Evolutionary conservation across 768 basidiomycete genomes (phyloP).

Genomic region (Trametes coccinea): DNA sequence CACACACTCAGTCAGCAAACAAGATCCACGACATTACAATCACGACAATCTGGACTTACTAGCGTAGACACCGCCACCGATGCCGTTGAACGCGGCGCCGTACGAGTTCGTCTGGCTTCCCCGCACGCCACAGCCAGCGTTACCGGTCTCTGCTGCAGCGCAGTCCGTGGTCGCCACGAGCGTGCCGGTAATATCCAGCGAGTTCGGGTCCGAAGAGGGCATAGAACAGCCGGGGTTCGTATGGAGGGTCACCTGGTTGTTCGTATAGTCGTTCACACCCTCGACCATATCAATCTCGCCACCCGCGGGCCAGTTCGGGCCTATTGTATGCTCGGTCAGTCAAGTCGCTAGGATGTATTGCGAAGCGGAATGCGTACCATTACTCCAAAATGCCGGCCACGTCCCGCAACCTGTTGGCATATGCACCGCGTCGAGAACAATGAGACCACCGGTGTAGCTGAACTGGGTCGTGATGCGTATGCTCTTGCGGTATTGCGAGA

Average conservation of each 20-base stretch:
- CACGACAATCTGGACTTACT: slow-evolving; percentile 51
- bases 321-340: slow-evolving; percentile 2
- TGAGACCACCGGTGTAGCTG: slow-evolving; percentile 63
- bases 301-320: slow-evolving; percentile 62
- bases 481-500: slow-evolving; percentile 68
- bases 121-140: slow-evolving; percentile 82
- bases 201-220: slow-evolving; percentile 44
- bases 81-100: slow-evolving; percentile 84
- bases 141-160: slow-evolving; percentile 64
- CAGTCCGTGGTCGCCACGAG: slow-evolving; percentile 75
- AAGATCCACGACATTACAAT: not conserved
- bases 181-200: slow-evolving; percentile 59
- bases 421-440: slow-evolving; percentile 83
- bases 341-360: not conserved
- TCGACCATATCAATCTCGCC: slow-evolving; percentile 88
- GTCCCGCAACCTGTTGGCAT: slow-evolving; percentile 90
- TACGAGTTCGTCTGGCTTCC: slow-evolving; percentile 62
- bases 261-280: slow-evolving; percentile 78
- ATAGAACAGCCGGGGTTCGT: slow-evolving; percentile 72
- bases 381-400: slow-evolving; percentile 61
- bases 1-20: not conserved
- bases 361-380: slow-evolving; percentile 31
- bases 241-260: slow-evolving; percentile 83
- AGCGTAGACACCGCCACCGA: slow-evolving; percentile 86
- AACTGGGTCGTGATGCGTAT: slow-evolving; percentile 72